phyloP scores from a whole-genome alignment of 176 grass and related monocot genomes.

The barley (Hordeum vulgare) region DNA sequence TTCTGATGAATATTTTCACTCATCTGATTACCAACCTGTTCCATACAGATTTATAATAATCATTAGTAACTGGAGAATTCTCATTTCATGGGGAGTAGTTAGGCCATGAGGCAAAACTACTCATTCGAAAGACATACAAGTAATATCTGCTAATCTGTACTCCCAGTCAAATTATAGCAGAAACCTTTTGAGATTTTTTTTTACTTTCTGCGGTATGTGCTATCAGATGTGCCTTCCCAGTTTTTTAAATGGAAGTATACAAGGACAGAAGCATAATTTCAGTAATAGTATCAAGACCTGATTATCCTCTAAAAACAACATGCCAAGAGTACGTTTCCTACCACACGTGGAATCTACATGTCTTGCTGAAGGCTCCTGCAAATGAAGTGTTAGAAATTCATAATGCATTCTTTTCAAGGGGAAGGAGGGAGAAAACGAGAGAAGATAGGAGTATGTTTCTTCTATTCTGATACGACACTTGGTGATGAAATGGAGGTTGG shows the following conservation, averaged over 20 bases:
- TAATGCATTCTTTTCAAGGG: not conserved
- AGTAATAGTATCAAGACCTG: slow-evolving; percentile 14
- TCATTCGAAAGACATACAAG: not conserved
- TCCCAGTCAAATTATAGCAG: not conserved
- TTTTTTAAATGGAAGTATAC: slow-evolving; percentile 13
- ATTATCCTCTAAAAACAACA: slow-evolving; percentile 49
- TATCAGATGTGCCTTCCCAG: not conserved
- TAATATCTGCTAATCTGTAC: not conserved
- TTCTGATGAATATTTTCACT: slow-evolving; percentile 18
- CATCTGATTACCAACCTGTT: slow-evolving; percentile 24
- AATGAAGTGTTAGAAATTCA: slow-evolving; percentile 33
- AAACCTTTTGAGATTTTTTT: not conserved
- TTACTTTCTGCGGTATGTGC: not conserved
- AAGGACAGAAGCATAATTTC: not conserved
- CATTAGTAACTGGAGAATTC: not conserved
- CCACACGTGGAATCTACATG: slow-evolving; percentile 17
- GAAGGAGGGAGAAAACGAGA: not conserved
- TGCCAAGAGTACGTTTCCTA: slow-evolving; percentile 33
- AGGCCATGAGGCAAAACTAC: not conserved
- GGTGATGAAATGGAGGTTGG: not conserved
- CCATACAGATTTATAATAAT: slow-evolving; percentile 14
- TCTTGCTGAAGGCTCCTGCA: slow-evolving; percentile 32
- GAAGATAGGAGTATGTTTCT: not conserved
- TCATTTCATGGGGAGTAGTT: not conserved
- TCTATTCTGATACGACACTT: not conserved